These are phyloP conservation scores for Striga asiatica DNA, from an alignment of 257 asterid genomes.

Conservation along the genomic window DNA sequence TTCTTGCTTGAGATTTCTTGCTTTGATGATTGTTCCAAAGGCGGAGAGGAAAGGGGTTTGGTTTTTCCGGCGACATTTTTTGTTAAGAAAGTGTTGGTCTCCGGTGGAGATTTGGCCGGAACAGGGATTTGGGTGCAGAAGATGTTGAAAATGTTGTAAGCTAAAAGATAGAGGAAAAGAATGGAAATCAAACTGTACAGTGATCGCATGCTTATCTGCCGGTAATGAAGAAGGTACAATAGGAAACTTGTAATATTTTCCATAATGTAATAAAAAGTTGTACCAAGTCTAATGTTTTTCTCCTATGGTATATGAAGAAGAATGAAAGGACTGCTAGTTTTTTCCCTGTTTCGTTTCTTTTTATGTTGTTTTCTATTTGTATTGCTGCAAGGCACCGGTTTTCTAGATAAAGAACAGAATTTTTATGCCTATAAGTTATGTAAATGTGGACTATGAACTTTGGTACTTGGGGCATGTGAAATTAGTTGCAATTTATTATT, in stretches of 20 bases:
- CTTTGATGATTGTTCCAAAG: neutral
- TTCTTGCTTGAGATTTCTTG: neutral
- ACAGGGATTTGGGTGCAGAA: slow-evolving; percentile 45
- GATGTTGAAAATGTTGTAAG: slow-evolving; percentile 41
- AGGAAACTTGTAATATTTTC: slow-evolving; percentile 7
- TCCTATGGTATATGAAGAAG: too few species aligned
- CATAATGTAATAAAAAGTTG: slow-evolving; percentile 24
- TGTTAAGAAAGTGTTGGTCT: slow-evolving; percentile 23
- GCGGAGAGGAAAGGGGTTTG: slow-evolving; percentile 20
- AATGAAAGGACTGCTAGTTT: too few species aligned
- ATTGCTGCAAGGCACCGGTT: too few species aligned
- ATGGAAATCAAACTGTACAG: slow-evolving; percentile 36
- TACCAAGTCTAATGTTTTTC: too few species aligned
- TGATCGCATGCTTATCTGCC: slow-evolving; percentile 32
- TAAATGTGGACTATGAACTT: too few species aligned
- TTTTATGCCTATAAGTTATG: too few species aligned
- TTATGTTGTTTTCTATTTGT: too few species aligned
- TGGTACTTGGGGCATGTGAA: too few species aligned
- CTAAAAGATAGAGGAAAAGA: slow-evolving; percentile 41
- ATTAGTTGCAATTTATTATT: too few species aligned
- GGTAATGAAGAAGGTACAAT: slow-evolving; percentile 23
- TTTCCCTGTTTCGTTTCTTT: too few species aligned
- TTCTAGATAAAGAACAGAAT: too few species aligned
- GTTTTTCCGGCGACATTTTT: slow-evolving; percentile 25
- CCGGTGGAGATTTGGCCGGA: slow-evolving; percentile 26